Conservation (phyloP, 176 grass and related monocot species). For the sorghum (Sorghum bicolor) region DNA sequence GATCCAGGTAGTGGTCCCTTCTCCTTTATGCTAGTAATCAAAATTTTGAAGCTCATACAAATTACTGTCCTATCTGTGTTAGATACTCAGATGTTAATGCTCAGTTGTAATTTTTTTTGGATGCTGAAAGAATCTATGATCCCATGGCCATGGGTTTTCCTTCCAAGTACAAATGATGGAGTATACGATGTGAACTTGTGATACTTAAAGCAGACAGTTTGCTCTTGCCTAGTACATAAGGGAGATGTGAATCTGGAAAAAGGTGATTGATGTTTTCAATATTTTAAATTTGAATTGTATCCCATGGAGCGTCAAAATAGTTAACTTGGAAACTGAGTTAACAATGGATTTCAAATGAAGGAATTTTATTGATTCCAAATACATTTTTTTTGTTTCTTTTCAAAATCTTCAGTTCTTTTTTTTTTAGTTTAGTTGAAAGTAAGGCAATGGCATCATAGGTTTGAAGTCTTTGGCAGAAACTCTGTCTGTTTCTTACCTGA, state of each 20-base stretch:
- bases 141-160: neutral
- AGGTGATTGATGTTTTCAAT: neutral
- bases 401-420: neutral
- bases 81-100: neutral
- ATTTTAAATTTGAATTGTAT: neutral
- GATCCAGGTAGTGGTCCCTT: neutral
- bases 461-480: neutral
- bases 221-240: neutral
- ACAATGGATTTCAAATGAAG: neutral
- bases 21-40: neutral
- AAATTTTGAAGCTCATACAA: neutral
- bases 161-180: slow-evolving; percentile 20
- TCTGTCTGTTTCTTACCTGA: neutral
- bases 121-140: neutral
- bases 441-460: neutral
- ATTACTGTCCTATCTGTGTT: neutral
- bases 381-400: neutral
- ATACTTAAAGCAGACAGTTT: neutral
- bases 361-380: neutral
- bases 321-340: neutral
- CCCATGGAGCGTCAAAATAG: neutral
- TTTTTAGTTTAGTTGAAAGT: neutral
- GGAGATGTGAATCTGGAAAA: neutral
- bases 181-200: neutral
- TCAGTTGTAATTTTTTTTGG: neutral